Conservation (phyloP, 148 eudicot genomes). For the Persicaria tinctoria region DNA sequence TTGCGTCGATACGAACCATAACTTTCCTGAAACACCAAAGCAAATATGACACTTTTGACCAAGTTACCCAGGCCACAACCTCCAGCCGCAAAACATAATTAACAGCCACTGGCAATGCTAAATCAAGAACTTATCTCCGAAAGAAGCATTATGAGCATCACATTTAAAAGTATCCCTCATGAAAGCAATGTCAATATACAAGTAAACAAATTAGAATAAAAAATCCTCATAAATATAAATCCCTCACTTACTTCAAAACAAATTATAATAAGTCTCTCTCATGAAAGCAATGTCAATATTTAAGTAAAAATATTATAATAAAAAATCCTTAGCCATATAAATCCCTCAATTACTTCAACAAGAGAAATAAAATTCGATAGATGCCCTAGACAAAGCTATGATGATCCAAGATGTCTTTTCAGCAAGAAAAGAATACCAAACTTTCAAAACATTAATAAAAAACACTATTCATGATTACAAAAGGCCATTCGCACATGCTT, state of each 20-base stretch:
- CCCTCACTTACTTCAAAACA: not conserved
- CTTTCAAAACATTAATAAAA: not conserved
- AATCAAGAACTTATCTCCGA: not conserved
- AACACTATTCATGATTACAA: not conserved
- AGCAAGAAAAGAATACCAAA: not conserved
- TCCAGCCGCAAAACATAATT: too few species aligned
- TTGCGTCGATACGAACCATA: constrained; percentile 95
- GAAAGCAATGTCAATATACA: not conserved
- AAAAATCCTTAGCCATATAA: not conserved
- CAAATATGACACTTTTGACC: not conserved
- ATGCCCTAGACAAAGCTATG: not conserved
- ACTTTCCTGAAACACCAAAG: constrained; percentile 58
- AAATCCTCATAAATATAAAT: not conserved
- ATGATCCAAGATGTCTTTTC: not conserved
- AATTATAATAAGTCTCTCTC: too few species aligned
- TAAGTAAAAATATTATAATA: not conserved
- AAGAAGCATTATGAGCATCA: not conserved
- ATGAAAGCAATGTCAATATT: too few species aligned
- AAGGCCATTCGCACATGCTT: not conserved
- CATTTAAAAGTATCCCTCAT: not conserved
- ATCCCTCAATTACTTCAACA: not conserved
- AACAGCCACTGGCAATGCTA: too few species aligned
- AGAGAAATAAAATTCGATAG: not conserved
- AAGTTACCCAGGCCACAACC: too few species aligned
- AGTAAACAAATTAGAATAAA: not conserved